A percentile compares a stretch with the other conserved stretches of the same genome.
These are phyloP conservation scores for Stephanocyclus meneghinianus DNA, from an alignment of 352 stramenopile genomes.

Conservation along the genomic window DNA sequence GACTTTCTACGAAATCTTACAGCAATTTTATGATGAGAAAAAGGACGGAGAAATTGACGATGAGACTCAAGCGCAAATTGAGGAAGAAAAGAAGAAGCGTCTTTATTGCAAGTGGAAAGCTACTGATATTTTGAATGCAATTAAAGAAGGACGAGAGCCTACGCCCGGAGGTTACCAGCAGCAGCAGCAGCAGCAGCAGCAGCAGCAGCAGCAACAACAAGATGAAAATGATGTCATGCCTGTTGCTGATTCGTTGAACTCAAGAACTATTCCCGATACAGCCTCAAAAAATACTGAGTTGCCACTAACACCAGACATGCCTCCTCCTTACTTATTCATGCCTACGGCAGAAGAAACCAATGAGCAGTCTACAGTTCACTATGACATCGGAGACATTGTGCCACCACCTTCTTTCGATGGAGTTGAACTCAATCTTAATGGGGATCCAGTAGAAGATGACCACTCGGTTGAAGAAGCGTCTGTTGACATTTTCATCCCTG, in stretches of 20 bases:
- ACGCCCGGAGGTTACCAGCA: conserved; percentile 83
- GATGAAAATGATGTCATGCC: conserved; percentile 22
- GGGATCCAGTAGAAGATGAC: conserved; percentile 10
- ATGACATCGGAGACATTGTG: conserved; percentile 13
- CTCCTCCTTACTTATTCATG: conserved; percentile 19
- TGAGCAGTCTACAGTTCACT: background rate
- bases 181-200: conserved; percentile 37
- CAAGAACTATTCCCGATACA: background rate
- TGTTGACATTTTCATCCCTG: conserved; percentile 31
- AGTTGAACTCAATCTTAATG: conserved; percentile 43
- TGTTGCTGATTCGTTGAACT: background rate
- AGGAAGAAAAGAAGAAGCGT: conserved; percentile 87
- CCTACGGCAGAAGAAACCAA: background rate
- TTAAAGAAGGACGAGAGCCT: conserved; percentile 89
- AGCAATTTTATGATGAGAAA: conserved; percentile 91
- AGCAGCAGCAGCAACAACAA: conserved; percentile 33
- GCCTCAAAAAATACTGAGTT: conserved; percentile 7
- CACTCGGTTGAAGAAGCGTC: conserved; percentile 32
- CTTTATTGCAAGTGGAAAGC: conserved; percentile 95
- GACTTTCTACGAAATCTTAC: conserved; percentile 95
- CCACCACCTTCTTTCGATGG: conserved; percentile 14
- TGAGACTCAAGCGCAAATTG: conserved; percentile 85
- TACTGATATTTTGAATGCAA: conserved; percentile 92
- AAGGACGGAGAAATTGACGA: conserved; percentile 84
- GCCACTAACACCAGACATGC: conserved; percentile 16